Percentiles rank a stretch among this genome's conserved stretches.
Conservation (phyloP, 2,329 filamentous ascomycete species). For the Aureobasidium uvarum region DNA sequence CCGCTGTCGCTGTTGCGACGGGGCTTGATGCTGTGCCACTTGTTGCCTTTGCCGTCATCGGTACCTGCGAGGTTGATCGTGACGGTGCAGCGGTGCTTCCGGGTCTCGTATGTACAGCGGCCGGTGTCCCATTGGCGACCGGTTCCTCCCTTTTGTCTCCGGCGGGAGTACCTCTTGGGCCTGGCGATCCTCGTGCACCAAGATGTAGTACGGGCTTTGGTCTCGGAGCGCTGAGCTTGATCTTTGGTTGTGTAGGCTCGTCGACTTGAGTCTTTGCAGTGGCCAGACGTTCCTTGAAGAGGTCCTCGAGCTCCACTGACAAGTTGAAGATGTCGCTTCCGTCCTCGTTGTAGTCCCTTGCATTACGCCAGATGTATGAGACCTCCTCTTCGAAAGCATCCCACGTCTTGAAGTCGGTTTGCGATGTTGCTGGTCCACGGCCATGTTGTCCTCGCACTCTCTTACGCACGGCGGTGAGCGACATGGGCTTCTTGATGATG, state of each 20-base stretch:
- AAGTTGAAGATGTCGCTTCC: constrained; percentile 78
- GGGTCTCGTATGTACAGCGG: constrained; percentile 32
- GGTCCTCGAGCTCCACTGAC: constrained; percentile 73
- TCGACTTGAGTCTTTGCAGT: constrained; percentile 70
- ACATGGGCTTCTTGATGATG: constrained; percentile 76
- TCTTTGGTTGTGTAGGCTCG: constrained; percentile 71
- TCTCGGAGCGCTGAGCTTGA: constrained; percentile 71
- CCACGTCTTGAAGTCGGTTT: constrained; percentile 78
- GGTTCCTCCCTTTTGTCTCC: constrained; percentile 55
- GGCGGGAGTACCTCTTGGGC: constrained; percentile 53
- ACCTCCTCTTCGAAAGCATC: constrained; percentile 75
- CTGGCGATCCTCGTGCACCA: constrained; percentile 43
- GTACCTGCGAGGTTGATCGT: constrained; percentile 30
- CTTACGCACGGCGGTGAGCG: constrained; percentile 74
- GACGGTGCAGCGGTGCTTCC: constrained; percentile 38
- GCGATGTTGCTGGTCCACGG: constrained; percentile 58
- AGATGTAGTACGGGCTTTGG: constrained; percentile 42
- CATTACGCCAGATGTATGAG: constrained; percentile 82
- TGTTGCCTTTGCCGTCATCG: not conserved
- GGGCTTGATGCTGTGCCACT: constrained; percentile 33
- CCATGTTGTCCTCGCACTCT: constrained; percentile 70
- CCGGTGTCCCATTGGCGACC: constrained; percentile 45
- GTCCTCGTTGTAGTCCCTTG: constrained; percentile 87
- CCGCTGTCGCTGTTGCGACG: constrained; percentile 36
- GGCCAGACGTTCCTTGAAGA: constrained; percentile 66